phyloP scores from a whole-genome alignment of 352 stramenopile genomes.

The Phytophthora fragariaefolia region DNA sequence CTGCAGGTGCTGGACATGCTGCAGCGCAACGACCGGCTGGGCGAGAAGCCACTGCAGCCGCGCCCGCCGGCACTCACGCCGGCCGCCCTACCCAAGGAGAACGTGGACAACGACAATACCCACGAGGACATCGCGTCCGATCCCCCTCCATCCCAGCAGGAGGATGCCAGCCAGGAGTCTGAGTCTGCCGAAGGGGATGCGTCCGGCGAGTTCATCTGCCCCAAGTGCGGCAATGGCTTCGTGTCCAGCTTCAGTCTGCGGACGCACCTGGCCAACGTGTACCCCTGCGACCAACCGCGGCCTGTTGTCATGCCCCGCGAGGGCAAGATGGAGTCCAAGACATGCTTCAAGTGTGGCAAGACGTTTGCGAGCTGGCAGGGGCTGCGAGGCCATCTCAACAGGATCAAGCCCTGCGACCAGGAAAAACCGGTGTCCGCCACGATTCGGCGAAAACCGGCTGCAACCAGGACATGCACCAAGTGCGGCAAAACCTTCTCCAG shows the following conservation, averaged over 20 bases:
- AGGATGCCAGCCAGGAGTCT: constrained; percentile 4
- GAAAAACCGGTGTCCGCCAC: constrained; percentile 18
- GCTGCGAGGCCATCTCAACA: constrained; percentile 33
- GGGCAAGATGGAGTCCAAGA: constrained; percentile 24
- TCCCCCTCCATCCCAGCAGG: constrained; percentile 21
- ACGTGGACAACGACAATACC: constrained; percentile 11
- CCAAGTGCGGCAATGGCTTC: constrained; percentile 25
- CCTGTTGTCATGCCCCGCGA: constrained; percentile 7
- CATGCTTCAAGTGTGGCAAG: constrained; percentile 40
- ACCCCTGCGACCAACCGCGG: constrained; percentile 17
- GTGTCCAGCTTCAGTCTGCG: constrained; percentile 21
- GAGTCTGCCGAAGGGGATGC: constrained; percentile 4
- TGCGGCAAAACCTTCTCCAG: constrained; percentile 42
- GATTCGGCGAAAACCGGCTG: constrained; percentile 15
- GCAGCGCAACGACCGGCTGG: constrained; percentile 17
- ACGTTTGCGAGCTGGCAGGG: constrained; percentile 39
- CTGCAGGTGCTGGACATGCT: constrained; percentile 16
- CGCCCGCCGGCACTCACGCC: background rate
- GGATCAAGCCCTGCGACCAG: constrained; percentile 38
- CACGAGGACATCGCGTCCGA: constrained; percentile 22
- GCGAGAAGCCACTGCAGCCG: constrained; percentile 7
- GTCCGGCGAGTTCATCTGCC: background rate
- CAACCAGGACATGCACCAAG: constrained; percentile 30
- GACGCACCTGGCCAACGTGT: constrained; percentile 17
- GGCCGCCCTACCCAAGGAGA: constrained; percentile 12